Base-by-base conservation (phyloP, 2,329 filamentous ascomycete species). In the Chaetomium olivaceum region DNA sequence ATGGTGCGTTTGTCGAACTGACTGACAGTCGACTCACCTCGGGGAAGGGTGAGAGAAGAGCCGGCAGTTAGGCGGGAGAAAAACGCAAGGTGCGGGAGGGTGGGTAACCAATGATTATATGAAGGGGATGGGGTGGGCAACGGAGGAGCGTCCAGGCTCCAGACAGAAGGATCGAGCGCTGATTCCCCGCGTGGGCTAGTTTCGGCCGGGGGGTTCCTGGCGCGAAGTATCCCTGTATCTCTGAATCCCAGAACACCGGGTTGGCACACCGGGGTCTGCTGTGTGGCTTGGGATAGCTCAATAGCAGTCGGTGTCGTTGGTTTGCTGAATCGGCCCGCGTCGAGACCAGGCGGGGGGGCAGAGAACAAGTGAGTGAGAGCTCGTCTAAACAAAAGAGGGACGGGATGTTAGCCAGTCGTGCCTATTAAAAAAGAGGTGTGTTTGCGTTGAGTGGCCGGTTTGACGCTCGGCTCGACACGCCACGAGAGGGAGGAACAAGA, bases 1-100 rank as follows among this genome's bases (percentile, higher is more conserved):
- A 61, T 62, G 52, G 66, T 58, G 75, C 76, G 74, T 21, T 21
- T 33, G 54, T 72, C 76, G 75, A 75, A 73, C 75, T 76, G 75
- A 73, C 75, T 76, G 75, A 75, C 75, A 74, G 76, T 77, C 72
- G 74, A 69, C 71, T 72, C 71, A 70, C 69, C 76, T 71, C 74
- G 73, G 70, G 64, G 68, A 70, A 71, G 70, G 73, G 72, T 71
- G 74, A 73, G 68, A 63, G 54, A 60, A 63, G 65, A 70, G 71
- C 70, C 72, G 74, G 76, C 75, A 80, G 77, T 75, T 76, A 74
- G 68, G 70, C 73, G 69, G 68, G 70, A 69, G 16, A 73, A 73
- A 73, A 65, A 68, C 70, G 68, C 33, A 61, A 73, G 70, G 64
- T 69, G 70, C 64, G 62, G 70, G 68, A 68, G 71, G 74, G 71